These are phyloP conservation scores for Eimeria falciformis DNA, from an alignment of 169 alveolate genomes.

Conservation along the genomic window DNA sequence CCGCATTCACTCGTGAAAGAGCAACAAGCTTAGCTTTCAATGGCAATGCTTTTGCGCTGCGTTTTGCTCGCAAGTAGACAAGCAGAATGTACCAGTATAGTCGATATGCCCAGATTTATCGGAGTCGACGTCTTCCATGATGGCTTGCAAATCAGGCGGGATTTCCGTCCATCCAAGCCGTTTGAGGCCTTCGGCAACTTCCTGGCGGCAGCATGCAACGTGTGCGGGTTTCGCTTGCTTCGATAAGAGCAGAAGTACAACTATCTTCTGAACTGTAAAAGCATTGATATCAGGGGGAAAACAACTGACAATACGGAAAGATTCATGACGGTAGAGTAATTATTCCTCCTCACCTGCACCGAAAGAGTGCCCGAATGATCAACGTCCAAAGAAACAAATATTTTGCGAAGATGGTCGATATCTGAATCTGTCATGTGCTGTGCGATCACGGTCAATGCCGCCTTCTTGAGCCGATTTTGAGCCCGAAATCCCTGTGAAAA, in stretches of 20 bases:
- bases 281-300: too few species aligned
- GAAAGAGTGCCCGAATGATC: constrained; percentile 85
- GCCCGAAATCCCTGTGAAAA: constrained; percentile 81
- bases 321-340: too few species aligned
- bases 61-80: too few species aligned
- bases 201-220: constrained; percentile 25
- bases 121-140: constrained; percentile 86
- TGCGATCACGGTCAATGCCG: constrained; percentile 87
- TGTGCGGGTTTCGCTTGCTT: not conserved
- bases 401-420: constrained; percentile 81
- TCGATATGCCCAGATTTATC: constrained; percentile 89
- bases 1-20: too few species aligned
- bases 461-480: constrained; percentile 87
- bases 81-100: constrained; percentile 80
- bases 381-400: constrained; percentile 82
- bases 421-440: constrained; percentile 86
- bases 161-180: constrained; percentile 82
- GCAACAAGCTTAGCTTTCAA: too few species aligned
- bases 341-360: constrained; percentile 66
- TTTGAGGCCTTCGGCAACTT: constrained; percentile 81
- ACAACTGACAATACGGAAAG: too few species aligned
- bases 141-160: constrained; percentile 85
- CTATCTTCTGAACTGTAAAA: too few species aligned
- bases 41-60: too few species aligned
- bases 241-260: too few species aligned